A percentile compares a stretch with the other conserved stretches of the same genome.
These are phyloP conservation scores for Magnusiomyces suaveolens DNA, from an alignment of 1,139 yeast genomes.

Conservation along the genomic window DNA sequence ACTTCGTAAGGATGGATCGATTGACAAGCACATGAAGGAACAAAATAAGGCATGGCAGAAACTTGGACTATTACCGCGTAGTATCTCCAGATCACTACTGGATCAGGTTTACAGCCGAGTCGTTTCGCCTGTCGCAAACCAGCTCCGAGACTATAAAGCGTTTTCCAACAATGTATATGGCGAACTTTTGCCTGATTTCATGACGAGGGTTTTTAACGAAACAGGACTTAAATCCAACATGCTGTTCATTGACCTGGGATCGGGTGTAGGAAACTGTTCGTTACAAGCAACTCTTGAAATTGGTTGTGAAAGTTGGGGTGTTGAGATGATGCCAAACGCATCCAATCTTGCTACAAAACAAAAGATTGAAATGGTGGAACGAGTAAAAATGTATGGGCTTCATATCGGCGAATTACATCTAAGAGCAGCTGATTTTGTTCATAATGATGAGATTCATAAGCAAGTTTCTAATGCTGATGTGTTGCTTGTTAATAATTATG, in stretches of 20 bases:
- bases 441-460: conserved; percentile 46
- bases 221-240: conserved; percentile 47
- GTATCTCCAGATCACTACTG: conserved; percentile 57
- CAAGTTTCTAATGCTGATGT: conserved; percentile 58
- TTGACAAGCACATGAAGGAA: conserved; percentile 34
- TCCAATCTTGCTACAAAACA: conserved; percentile 59
- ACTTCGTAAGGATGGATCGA: conserved; percentile 31
- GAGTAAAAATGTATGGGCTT: conserved; percentile 57
- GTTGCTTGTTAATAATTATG: conserved; percentile 68
- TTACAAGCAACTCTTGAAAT: conserved; percentile 82
- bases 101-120: conserved; percentile 66
- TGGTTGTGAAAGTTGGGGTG: conserved; percentile 80
- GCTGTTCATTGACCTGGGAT: conserved; percentile 74
- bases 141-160: conserved; percentile 64
- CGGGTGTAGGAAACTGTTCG: conserved; percentile 90
- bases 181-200: conserved; percentile 71
- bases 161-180: conserved; percentile 90
- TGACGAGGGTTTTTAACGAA: conserved; percentile 57
- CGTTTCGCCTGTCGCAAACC: conserved; percentile 63
- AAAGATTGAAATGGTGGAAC: conserved; percentile 44
- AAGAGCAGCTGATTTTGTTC: conserved; percentile 59
- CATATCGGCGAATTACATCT: conserved; percentile 47
- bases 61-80: conserved; percentile 37
- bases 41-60: conserved; percentile 18
- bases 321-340: conserved; percentile 82